phyloP scores from a whole-genome alignment of 148 eudicot species.

The Dianthus caryophyllus region DNA sequence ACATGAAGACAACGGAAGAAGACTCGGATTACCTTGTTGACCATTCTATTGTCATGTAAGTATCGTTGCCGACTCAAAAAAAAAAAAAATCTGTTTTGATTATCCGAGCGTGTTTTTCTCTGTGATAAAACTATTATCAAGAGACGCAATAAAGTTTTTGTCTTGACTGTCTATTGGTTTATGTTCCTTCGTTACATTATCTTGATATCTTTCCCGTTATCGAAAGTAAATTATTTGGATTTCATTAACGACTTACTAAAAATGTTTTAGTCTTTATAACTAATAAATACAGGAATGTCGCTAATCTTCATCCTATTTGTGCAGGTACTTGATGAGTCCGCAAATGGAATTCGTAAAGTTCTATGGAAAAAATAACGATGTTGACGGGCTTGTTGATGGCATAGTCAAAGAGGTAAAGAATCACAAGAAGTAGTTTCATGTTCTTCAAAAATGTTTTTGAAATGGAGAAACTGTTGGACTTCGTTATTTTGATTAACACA shows the following conservation, averaged over 20 bases:
- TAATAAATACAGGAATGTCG: neutral
- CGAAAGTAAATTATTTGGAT: neutral
- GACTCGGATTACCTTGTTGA: constrained; percentile 97
- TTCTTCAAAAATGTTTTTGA: neutral
- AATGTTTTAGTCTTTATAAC: neutral
- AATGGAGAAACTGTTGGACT: neutral
- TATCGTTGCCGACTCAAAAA: constrained; percentile 4
- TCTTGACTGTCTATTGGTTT: neutral
- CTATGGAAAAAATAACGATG: constrained; percentile 78
- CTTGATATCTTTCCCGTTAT: neutral
- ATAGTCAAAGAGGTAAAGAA: constrained; percentile 72
- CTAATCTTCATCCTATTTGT: constrained; percentile 12
- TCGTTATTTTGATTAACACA: neutral
- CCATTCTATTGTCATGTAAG: constrained; percentile 96
- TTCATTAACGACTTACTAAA: neutral
- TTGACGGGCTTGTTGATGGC: constrained; percentile 65
- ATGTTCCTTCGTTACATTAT: neutral
- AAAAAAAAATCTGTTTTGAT: neutral
- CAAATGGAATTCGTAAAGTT: constrained; percentile 82
- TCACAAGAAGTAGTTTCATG: constrained; percentile 38
- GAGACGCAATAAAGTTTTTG: neutral
- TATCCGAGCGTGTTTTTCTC: neutral
- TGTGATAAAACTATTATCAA: neutral
- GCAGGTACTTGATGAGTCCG: constrained; percentile 98
- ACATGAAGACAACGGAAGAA: constrained; percentile 94